Conservation (phyloP, 139 green algal species). For the Auxenochlorella pyrenoidosa region DNA sequence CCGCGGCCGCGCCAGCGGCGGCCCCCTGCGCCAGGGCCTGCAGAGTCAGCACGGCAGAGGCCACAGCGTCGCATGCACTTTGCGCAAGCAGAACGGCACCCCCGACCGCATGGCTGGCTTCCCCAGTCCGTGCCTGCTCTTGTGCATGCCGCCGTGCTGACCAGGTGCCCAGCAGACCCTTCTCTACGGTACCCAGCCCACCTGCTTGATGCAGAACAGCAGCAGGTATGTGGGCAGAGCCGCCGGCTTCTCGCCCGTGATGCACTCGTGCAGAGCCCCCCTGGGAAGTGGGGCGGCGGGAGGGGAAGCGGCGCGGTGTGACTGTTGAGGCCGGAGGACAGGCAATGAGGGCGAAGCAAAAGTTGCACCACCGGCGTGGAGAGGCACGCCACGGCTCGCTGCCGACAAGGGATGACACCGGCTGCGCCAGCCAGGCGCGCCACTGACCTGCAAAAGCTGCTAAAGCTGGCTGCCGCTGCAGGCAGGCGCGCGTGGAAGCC, state of each 20-base stretch:
- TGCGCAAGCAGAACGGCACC: neutral
- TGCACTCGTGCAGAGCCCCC: constrained; percentile 72
- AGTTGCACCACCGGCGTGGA: too few relatives aligned
- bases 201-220: constrained; percentile 56
- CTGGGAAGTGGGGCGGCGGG: neutral
- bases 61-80: too few relatives aligned
- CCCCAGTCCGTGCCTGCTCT: neutral
- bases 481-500: constrained; percentile 23
- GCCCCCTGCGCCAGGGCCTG: neutral
- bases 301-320: too few relatives aligned
- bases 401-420: too few relatives aligned
- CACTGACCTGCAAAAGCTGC: constrained; percentile 14
- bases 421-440: too few relatives aligned
- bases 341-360: constrained; percentile 24
- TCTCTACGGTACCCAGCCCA: neutral
- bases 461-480: neutral
- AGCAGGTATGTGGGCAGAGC: constrained; percentile 63
- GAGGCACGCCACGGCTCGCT: too few relatives aligned
- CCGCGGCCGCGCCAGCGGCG: neutral
- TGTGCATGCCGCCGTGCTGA: neutral
- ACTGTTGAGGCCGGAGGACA: constrained; percentile 4
- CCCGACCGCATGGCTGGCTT: neutral
- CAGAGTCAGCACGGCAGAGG: too few relatives aligned
- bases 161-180: too few relatives aligned
- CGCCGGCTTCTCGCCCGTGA: constrained; percentile 70